Percentiles rank a stretch among this genome's conserved stretches.
These are phyloP conservation scores for Taxillus chinensis DNA, from an alignment of 164 flowering plant species.

Conservation along the genomic window DNA sequence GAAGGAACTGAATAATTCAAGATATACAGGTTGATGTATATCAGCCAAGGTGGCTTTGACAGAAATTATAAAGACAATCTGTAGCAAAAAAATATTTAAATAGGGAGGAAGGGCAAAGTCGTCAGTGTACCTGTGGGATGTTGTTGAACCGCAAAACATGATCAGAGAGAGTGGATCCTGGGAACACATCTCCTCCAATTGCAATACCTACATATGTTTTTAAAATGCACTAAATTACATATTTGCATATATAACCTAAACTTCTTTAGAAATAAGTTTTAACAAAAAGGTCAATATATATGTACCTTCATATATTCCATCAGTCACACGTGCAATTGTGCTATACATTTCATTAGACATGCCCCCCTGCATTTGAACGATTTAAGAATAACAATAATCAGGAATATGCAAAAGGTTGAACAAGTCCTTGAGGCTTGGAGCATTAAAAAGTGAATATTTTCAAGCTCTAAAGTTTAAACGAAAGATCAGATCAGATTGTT, in stretches of 20 bases:
- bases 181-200: conserved; percentile 99
- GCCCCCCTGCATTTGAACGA: conserved; percentile 62
- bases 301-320: conserved; percentile 95
- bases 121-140: conserved; percentile 74
- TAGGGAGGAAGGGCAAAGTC: background rate
- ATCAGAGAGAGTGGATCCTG: conserved; percentile 96
- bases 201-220: conserved; percentile 66
- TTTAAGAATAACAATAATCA: background rate
- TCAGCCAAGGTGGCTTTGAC: no score
- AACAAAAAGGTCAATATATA: background rate
- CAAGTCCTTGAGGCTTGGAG: background rate
- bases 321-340: conserved; percentile 93
- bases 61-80: no score
- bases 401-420: background rate
- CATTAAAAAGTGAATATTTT: background rate
- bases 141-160: conserved; percentile 92
- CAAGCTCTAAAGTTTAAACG: no score
- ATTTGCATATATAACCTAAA: no score
- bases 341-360: conserved; percentile 97
- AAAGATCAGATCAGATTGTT: no score
- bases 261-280: no score
- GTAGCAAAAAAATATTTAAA: background rate
- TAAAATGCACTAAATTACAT: no score
- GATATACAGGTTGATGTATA: background rate
- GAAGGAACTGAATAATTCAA: background rate